Percentiles rank a stretch among this genome's conserved stretches.
phyloP scores from a whole-genome alignment of 2,329 filamentous ascomycete genomes.

The Byssothecium circinans region DNA sequence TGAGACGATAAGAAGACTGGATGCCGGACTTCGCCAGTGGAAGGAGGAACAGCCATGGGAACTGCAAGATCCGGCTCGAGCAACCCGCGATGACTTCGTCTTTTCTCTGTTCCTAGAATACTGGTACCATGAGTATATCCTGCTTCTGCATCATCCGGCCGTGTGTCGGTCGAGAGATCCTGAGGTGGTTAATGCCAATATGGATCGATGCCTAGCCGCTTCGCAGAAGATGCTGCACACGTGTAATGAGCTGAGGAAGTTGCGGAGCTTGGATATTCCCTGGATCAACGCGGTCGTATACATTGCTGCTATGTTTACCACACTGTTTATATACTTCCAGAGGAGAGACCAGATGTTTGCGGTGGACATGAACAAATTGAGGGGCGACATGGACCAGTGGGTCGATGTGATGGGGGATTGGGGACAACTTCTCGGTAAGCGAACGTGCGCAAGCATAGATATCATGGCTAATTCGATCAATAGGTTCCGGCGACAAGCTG shows the following conservation, averaged over 20 bases:
- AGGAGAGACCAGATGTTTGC: slow-evolving; percentile 62
- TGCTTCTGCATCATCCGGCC: slow-evolving; percentile 57
- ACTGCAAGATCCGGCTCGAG: slow-evolving; percentile 54
- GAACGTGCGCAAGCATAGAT: not conserved
- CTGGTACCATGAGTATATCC: slow-evolving; percentile 52
- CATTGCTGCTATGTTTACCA: slow-evolving; percentile 72
- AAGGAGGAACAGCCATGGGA: slow-evolving; percentile 64
- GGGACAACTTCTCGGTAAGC: slow-evolving; percentile 66
- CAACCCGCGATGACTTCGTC: slow-evolving; percentile 51
- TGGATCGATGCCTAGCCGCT: slow-evolving; percentile 64
- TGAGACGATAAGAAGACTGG: slow-evolving; percentile 64
- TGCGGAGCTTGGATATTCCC: slow-evolving; percentile 73
- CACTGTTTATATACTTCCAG: slow-evolving; percentile 69
- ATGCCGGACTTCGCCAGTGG: slow-evolving; percentile 66
- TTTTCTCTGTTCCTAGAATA: slow-evolving; percentile 54
- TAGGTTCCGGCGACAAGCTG: slow-evolving; percentile 53
- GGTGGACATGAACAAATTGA: slow-evolving; percentile 62
- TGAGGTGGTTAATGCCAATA: slow-evolving; percentile 60
- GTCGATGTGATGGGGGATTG: slow-evolving; percentile 68
- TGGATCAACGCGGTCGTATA: slow-evolving; percentile 77
- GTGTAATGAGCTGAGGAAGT: slow-evolving; percentile 61
- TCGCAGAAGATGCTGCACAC: slow-evolving; percentile 65
- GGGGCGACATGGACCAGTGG: slow-evolving; percentile 70
- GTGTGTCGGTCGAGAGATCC: slow-evolving; percentile 56
- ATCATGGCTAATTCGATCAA: slow-evolving; percentile 5